phyloP scores from a whole-genome alignment of 2,329 filamentous ascomycete species.

The Talaromyces amestolkiae region DNA sequence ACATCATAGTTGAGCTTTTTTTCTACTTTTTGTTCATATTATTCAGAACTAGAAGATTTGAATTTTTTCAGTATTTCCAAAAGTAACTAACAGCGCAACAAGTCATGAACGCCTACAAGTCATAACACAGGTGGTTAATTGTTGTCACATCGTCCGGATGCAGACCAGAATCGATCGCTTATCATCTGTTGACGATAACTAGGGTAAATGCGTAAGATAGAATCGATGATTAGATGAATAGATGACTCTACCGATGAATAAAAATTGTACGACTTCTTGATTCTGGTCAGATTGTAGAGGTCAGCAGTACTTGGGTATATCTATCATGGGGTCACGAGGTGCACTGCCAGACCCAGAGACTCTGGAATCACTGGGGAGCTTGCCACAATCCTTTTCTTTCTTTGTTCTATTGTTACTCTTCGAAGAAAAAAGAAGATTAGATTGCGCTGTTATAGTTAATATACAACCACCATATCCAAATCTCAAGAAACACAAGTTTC shows the following conservation, averaged over 20 bases:
- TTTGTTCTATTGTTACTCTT: neutral
- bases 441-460: neutral
- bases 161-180: neutral
- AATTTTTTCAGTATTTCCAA: neutral
- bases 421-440: too few relatives aligned
- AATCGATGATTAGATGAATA: neutral
- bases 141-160: constrained; percentile 5
- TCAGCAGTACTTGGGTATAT: constrained; percentile 6
- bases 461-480: neutral
- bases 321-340: neutral
- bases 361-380: neutral
- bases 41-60: neutral
- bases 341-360: neutral
- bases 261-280: neutral
- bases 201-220: neutral
- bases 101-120: neutral
- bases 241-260: neutral
- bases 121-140: neutral
- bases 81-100: neutral
- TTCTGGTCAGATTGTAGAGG: neutral
- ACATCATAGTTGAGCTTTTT: neutral
- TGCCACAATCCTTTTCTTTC: neutral
- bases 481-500: neutral
- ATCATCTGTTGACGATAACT: neutral
- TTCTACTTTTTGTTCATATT: neutral